Evolutionary conservation across 768 basidiomycete genomes (phyloP).

Genomic region (Trametes cingulata): DNA sequence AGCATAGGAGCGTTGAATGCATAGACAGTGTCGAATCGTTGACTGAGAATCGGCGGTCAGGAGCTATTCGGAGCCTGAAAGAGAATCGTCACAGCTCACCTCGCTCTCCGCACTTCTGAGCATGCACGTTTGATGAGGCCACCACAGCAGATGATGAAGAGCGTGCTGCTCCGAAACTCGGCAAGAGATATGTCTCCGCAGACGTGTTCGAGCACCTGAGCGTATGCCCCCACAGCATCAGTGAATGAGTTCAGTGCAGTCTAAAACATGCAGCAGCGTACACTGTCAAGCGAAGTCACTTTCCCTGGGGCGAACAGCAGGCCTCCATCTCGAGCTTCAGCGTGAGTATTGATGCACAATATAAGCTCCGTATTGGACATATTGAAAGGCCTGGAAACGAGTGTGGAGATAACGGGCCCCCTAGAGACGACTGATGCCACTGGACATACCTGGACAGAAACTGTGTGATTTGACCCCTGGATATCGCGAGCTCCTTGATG

Average conservation of each 20-base stretch:
- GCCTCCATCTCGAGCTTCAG: neutral
- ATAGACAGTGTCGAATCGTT: neutral
- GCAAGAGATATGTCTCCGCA: neutral
- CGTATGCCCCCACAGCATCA: too few species aligned
- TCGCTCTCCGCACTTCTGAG: neutral
- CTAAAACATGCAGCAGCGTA: neutral
- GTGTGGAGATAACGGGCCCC: too few species aligned
- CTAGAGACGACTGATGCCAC: too few species aligned
- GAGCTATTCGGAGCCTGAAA: too few species aligned
- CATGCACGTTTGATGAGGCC: neutral
- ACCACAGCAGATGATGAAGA: neutral
- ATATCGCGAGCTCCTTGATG: neutral
- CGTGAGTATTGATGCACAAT: neutral
- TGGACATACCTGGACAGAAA: neutral
- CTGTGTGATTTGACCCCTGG: neutral
- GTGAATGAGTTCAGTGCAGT: too few species aligned
- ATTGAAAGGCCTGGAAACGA: too few species aligned
- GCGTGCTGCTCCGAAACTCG: neutral
- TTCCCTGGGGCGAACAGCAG: neutral
- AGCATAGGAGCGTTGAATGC: neutral
- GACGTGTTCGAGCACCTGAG: neutral
- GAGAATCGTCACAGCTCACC: neutral
- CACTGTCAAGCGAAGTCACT: neutral
- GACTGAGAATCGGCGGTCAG: neutral
- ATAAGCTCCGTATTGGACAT: neutral